Conservation (phyloP, 1,284 basidiomycete species). For the Pholiota adiposa region DNA sequence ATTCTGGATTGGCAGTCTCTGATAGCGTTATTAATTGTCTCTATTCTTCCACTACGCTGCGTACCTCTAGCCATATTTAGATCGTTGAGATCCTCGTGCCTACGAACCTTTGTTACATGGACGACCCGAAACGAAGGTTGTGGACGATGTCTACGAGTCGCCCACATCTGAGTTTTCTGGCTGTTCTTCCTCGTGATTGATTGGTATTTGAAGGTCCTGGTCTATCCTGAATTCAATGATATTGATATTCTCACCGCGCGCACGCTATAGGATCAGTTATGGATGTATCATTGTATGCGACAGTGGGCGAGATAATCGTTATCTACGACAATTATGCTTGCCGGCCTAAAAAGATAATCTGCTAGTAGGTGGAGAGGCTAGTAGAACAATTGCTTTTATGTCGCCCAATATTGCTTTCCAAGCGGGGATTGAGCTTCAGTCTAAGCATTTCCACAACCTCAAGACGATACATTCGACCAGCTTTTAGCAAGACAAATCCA, state of each 20-base stretch:
- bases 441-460: too few relatives aligned
- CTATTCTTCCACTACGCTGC: neutral
- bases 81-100: conserved; percentile 15
- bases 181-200: neutral
- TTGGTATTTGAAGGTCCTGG: neutral
- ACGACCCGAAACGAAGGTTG: neutral
- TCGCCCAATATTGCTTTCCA: too few relatives aligned
- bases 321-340: neutral
- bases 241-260: neutral
- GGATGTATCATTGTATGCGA: neutral
- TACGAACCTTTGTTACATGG: neutral
- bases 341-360: too few relatives aligned
- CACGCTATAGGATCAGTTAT: neutral
- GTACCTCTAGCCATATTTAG: conserved; percentile 6
- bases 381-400: too few relatives aligned
- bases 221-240: neutral
- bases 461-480: too few relatives aligned
- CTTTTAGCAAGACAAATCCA: neutral
- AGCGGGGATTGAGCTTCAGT: too few relatives aligned
- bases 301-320: neutral
- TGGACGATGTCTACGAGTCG: neutral
- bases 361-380: too few relatives aligned
- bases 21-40: neutral
- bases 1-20: neutral
- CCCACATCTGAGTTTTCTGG: neutral